A percentile compares a stretch with the other conserved stretches of the same genome.
Evolutionary conservation across 2,329 filamentous ascomycete genomes (phyloP).

Genomic region (Hawksworthiomyces lignivorus): DNA sequence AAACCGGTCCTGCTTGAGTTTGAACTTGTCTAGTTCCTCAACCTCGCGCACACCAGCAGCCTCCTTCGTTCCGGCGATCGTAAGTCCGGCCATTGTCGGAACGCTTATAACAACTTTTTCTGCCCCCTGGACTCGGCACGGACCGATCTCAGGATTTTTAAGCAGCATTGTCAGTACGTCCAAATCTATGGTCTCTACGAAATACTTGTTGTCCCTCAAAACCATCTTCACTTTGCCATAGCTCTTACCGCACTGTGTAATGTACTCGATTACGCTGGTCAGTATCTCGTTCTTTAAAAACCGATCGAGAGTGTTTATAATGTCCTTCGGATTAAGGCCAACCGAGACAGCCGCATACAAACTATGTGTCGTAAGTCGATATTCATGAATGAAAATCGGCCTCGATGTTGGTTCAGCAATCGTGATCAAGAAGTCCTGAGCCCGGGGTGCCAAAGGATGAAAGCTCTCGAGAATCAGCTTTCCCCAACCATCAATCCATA

Average conservation of each 20-base stretch:
- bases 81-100: constrained; percentile 76
- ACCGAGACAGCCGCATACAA: constrained; percentile 93
- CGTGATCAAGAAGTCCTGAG: constrained; percentile 90
- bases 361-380: constrained; percentile 83
- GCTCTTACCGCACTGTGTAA: constrained; percentile 70
- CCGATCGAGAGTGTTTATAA: constrained; percentile 78
- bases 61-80: constrained; percentile 90
- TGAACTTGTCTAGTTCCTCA: constrained; percentile 20
- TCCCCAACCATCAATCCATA: not conserved
- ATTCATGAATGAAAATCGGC: constrained; percentile 88
- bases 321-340: constrained; percentile 81
- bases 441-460: constrained; percentile 74
- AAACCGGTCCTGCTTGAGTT: too few relatives aligned
- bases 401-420: constrained; percentile 90
- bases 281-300: constrained; percentile 44
- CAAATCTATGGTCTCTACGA: constrained; percentile 84
- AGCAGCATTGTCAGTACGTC: constrained; percentile 77
- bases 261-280: constrained; percentile 72
- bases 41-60: constrained; percentile 81
- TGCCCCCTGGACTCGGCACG: constrained; percentile 63
- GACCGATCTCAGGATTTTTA: constrained; percentile 72
- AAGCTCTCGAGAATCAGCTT: constrained; percentile 67
- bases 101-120: constrained; percentile 33
- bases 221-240: constrained; percentile 96
- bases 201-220: constrained; percentile 88